Percentiles rank a stretch among this genome's conserved stretches.
These are phyloP conservation scores for Lecanicillium sp. DNA, from an alignment of 2,329 filamentous ascomycete genomes.

Conservation along the genomic window DNA sequence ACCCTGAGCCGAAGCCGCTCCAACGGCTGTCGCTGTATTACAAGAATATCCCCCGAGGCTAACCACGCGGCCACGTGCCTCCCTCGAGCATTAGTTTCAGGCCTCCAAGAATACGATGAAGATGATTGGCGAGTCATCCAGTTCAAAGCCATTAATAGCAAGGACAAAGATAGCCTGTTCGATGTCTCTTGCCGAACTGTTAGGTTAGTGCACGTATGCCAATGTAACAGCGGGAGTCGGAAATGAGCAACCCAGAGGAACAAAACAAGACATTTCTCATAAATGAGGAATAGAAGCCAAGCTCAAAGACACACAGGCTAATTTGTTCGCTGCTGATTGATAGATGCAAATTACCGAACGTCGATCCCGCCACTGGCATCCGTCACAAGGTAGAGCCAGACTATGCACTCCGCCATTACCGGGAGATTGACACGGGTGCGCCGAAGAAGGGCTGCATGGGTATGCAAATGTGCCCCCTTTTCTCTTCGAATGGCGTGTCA, in stretches of 20 bases:
- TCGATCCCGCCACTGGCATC: conserved; percentile 55
- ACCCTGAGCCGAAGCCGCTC: neutral
- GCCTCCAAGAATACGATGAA: conserved; percentile 59
- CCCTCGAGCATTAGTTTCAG: conserved; percentile 43
- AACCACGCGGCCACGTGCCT: neutral
- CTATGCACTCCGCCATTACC: conserved; percentile 49
- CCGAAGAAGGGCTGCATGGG: conserved; percentile 53
- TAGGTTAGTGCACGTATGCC: conserved; percentile 34
- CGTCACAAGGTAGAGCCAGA: conserved; percentile 52
- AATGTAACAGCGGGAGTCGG: neutral
- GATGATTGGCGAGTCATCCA: conserved; percentile 61
- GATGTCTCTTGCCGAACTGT: conserved; percentile 60
- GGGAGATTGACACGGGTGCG: conserved; percentile 56
- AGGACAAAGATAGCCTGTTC: conserved; percentile 31
- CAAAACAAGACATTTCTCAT: no score
- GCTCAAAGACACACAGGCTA: no score
- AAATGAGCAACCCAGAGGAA: neutral
- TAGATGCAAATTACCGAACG: conserved; percentile 65
- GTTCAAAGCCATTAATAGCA: conserved; percentile 42
- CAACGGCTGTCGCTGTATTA: neutral
- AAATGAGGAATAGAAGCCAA: no score
- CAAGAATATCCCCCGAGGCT: no score
- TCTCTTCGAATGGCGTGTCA: conserved; percentile 24
- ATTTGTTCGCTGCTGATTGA: neutral
- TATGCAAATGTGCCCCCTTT: conserved; percentile 59